Percentiles rank a stretch among this genome's conserved stretches.
These are phyloP conservation scores for Trametes villosa DNA, from an alignment of 768 basidiomycete genomes.

Conservation along the genomic window DNA sequence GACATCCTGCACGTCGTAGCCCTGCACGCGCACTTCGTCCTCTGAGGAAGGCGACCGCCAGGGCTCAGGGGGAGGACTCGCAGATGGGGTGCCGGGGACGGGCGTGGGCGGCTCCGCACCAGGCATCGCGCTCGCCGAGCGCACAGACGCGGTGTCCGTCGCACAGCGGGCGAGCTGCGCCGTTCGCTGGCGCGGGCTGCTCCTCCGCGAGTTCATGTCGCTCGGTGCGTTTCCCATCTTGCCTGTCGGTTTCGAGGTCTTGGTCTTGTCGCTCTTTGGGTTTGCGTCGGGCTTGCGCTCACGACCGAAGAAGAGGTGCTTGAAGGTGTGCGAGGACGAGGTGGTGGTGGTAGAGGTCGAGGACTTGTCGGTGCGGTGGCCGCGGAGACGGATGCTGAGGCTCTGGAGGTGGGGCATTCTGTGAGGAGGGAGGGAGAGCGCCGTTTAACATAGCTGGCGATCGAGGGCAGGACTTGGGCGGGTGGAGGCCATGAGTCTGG, in stretches of 20 bases:
- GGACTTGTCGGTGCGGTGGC: background rate
- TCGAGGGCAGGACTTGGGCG: background rate
- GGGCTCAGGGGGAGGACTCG: background rate
- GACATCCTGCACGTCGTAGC: slow-evolving; percentile 6
- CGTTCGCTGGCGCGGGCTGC: slow-evolving; percentile 4
- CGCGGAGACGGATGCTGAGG: slow-evolving; percentile 23
- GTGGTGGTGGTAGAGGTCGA: slow-evolving; percentile 2
- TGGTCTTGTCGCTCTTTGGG: background rate
- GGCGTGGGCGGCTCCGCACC: slow-evolving; percentile 21
- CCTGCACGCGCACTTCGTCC: background rate
- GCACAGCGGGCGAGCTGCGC: slow-evolving; percentile 2
- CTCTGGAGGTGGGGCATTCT: slow-evolving; percentile 21
- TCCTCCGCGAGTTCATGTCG: slow-evolving; percentile 20
- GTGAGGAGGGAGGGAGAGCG: background rate
- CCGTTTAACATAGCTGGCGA: background rate
- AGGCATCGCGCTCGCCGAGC: slow-evolving; percentile 14
- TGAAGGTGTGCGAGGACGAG: slow-evolving; percentile 13
- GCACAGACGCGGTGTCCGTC: slow-evolving; percentile 15
- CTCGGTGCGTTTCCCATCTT: slow-evolving; percentile 23
- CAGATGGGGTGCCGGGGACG: background rate
- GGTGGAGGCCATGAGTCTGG: slow-evolving; percentile 13
- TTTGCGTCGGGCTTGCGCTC: background rate
- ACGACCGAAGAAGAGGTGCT: slow-evolving; percentile 8
- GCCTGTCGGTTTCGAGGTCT: background rate
- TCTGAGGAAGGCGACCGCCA: background rate